These are phyloP conservation scores for Pseudocercospora musae DNA, from an alignment of 2,329 filamentous ascomycete genomes.

Conservation along the genomic window DNA sequence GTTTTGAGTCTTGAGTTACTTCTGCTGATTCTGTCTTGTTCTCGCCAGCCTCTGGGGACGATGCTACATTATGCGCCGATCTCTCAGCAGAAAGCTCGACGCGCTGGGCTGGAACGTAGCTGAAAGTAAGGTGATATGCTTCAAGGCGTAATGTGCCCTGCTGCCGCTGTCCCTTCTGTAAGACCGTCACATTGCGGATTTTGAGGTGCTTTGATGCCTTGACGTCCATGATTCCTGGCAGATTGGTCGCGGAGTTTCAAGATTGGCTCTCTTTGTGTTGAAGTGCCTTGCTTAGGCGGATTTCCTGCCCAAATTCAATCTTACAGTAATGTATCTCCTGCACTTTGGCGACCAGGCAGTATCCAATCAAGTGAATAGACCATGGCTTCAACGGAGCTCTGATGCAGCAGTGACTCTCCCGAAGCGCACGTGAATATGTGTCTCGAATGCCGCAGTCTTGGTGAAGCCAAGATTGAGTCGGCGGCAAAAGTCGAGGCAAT, in stretches of 20 bases:
- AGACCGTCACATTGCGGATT: constrained; percentile 60
- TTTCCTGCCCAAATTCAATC: background rate
- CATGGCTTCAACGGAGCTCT: background rate
- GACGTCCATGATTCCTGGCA: background rate
- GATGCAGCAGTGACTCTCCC: background rate
- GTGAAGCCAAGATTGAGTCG: background rate
- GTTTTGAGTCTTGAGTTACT: background rate
- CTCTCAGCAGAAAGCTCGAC: background rate
- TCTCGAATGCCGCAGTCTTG: background rate
- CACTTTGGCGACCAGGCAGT: background rate
- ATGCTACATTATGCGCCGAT: background rate
- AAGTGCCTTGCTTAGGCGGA: background rate
- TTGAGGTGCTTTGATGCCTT: constrained; percentile 15
- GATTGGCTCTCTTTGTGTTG: background rate
- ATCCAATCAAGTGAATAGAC: background rate
- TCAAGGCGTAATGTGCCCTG: constrained; percentile 61
- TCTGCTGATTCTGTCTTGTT: background rate
- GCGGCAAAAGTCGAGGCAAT: background rate
- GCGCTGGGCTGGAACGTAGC: constrained; percentile 47
- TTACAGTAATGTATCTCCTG: background rate
- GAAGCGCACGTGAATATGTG: background rate
- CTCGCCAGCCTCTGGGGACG: background rate
- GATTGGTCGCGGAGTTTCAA: background rate
- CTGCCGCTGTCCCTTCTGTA: constrained; percentile 55
- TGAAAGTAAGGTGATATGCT: constrained; percentile 64